phyloP scores from a whole-genome alignment of 2,329 filamentous ascomycete species.

The Pyrenochaeta sp. region DNA sequence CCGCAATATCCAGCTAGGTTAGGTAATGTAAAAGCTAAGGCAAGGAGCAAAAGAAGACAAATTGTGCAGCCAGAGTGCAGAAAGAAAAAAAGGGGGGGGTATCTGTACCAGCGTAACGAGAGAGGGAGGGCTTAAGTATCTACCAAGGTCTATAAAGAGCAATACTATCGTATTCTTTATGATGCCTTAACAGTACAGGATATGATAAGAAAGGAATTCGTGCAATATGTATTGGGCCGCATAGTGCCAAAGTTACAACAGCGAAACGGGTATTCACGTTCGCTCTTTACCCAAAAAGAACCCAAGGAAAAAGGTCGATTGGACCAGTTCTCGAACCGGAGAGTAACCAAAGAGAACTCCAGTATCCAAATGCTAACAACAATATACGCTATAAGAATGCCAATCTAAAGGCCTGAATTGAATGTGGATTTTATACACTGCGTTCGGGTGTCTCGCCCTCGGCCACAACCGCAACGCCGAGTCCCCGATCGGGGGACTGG shows the following conservation, averaged over 20 bases:
- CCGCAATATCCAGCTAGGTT: conserved; percentile 10
- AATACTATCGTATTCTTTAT: no score
- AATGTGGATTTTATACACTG: conserved; percentile 44
- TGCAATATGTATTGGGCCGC: conserved; percentile 1
- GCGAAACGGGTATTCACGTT: neutral
- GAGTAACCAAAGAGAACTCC: neutral
- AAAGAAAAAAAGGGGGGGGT: no score
- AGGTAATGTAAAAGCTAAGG: conserved; percentile 5
- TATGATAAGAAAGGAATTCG: conserved; percentile 10
- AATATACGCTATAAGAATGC: conserved; percentile 11
- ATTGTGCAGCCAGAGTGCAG: no score
- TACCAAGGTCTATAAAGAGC: no score
- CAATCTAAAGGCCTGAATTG: conserved; percentile 8
- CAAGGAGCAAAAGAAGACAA: conserved; percentile 1
- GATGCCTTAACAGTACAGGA: conserved; percentile 1
- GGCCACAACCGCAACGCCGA: conserved; percentile 85
- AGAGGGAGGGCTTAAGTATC: no score
- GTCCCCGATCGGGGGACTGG: conserved; percentile 87
- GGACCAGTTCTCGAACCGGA: conserved; percentile 5
- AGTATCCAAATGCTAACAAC: conserved; percentile 2
- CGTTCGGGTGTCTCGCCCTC: conserved; percentile 81
- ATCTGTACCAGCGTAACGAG: no score
- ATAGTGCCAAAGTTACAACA: conserved; percentile 2
- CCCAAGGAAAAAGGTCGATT: neutral
- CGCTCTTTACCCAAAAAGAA: neutral